Evolutionary conservation across 768 basidiomycete genomes (phyloP), one percentile per base, ranked within the genome.

Genomic region (Dentipellis fragilis): DNA sequence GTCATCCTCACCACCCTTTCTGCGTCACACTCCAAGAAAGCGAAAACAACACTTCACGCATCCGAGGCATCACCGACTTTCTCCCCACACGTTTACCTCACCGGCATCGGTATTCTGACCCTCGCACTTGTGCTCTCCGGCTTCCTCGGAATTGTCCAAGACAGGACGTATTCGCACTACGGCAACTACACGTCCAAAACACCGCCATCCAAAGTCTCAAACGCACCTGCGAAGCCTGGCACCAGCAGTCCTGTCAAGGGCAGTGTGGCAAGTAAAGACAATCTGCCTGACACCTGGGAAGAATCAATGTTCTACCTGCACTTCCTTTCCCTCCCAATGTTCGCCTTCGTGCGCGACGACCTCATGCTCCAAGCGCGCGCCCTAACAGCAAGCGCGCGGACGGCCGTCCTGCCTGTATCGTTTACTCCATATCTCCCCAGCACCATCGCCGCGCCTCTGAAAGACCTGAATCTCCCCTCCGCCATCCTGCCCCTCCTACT

Each of bases 291-390:
- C 48, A 52, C 51, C 16, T 96, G 93, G 93, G 81, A 87, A 64
- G 93, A 96, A 70, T 85, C 82, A 51, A 83, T 97, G 80, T 97
- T 95, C 72, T 97, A 93, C 72, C 76, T 89, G 19, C 90, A 93
- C 68, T 81, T 85, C 63, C 79, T 92, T 53, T 80, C 84, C 11
- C 75, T 93, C 11, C 90, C 89, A 6, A 76, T 91, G 75, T 92
- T 93, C 71, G 57, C 77, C 57, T 80, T 80, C 55, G 72, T 88
- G 39, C 71, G 80, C 0, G 62, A 72, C 17, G 80, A 79, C 63
- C 72, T 92, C 55, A 45, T 63, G 8, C 54, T 65, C 0, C 85
- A 86, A 60, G 65, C 81, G 22, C 56, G 63, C 2, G 59, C 68
- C 0, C 65, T 85, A 19, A 59, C 40, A 38, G 47, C 51, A 16